These are phyloP conservation scores for Corymbia citriodora DNA, from an alignment of 441 rosid genomes.

Conservation along the genomic window DNA sequence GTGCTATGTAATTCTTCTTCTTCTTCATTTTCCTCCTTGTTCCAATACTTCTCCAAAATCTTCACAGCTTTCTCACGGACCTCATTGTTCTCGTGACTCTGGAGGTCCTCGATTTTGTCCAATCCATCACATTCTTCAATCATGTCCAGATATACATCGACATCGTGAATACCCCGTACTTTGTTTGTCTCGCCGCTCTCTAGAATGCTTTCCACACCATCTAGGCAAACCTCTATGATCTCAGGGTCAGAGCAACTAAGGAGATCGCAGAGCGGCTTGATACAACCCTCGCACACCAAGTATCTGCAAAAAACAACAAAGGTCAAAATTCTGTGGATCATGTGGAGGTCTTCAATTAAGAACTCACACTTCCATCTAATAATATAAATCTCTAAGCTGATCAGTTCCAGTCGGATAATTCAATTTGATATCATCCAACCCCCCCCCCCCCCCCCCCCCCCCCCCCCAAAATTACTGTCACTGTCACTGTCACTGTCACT, in stretches of 20 bases:
- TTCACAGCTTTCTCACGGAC: constrained; percentile 41
- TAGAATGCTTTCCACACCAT: constrained; percentile 4
- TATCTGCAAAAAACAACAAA: not conserved
- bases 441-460: not conserved
- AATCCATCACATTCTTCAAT: constrained; percentile 51
- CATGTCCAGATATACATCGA: not conserved
- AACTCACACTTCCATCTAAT: not conserved
- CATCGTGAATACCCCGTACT: not conserved
- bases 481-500: not conserved
- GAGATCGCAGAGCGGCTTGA: constrained; percentile 9
- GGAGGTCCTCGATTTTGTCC: constrained; percentile 53
- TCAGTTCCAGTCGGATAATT: not conserved
- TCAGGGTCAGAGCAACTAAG: not conserved
- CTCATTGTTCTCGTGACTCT: constrained; percentile 41
- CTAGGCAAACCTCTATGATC: not conserved
- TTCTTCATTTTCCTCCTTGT: not conserved
- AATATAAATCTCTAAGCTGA: not conserved
- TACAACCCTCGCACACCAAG: constrained; percentile 6
- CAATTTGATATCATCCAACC: not conserved
- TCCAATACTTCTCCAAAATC: not conserved
- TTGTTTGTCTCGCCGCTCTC: not conserved
- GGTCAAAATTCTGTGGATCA: not conserved
- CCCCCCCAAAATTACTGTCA: not conserved
- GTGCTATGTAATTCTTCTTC: not conserved
- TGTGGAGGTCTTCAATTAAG: not conserved